Evolutionary conservation across 1,284 basidiomycete genomes (phyloP).

Genomic region (Marasmius sp.): DNA sequence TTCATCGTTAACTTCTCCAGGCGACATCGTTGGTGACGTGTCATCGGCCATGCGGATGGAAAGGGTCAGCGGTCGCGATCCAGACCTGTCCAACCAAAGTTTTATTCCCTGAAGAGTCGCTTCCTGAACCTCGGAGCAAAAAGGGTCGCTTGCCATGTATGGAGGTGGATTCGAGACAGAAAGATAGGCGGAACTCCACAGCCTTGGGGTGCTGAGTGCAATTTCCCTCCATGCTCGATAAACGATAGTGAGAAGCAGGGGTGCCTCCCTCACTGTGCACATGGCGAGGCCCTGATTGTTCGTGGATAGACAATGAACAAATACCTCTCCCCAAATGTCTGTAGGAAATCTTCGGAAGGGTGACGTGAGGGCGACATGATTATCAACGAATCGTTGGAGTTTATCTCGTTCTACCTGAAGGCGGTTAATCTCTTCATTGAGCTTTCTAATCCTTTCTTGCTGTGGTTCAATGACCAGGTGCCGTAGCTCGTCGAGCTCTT

Average conservation of each 20-base stretch:
- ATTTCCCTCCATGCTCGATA: slow-evolving; percentile 1
- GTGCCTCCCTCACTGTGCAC: neutral
- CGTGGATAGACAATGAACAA: slow-evolving; percentile 1
- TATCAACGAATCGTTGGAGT: neutral
- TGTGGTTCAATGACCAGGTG: neutral
- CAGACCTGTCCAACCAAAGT: no score
- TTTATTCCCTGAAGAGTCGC: no score
- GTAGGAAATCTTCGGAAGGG: neutral
- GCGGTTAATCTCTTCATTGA: no score
- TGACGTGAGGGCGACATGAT: neutral
- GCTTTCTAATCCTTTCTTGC: no score
- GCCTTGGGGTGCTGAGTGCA: neutral
- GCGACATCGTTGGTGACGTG: no score
- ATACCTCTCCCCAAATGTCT: neutral
- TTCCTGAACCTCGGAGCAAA: no score
- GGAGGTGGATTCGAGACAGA: neutral
- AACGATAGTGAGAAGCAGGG: neutral
- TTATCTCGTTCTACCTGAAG: neutral
- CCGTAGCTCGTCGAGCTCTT: neutral
- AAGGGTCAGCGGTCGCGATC: no score
- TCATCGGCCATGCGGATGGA: no score
- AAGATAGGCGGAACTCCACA: slow-evolving; percentile 1
- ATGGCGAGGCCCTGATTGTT: neutral
- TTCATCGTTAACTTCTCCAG: no score
- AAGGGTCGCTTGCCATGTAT: no score